These are phyloP conservation scores for Chlorella vulgaris DNA, from an alignment of 139 green algal species.

Conservation along the genomic window DNA sequence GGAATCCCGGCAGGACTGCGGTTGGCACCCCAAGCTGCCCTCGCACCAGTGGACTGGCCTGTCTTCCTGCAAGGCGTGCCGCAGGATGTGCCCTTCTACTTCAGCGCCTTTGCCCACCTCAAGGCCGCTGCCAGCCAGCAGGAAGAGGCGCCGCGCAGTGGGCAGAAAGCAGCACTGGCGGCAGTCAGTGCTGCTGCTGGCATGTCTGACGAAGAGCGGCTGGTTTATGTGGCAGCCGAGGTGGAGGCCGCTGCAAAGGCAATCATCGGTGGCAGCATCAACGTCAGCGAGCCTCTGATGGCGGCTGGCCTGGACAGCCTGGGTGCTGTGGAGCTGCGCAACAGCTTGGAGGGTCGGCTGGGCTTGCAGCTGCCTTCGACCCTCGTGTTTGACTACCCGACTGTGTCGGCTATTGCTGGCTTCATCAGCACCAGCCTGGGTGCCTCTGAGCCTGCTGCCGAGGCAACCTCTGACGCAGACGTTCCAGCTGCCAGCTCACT, in stretches of 20 bases:
- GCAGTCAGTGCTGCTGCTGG: not conserved
- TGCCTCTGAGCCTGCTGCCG: not conserved
- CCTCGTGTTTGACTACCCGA: conserved; percentile 69
- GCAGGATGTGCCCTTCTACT: conserved; percentile 22
- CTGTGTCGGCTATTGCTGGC: conserved; percentile 42
- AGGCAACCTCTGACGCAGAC: not conserved
- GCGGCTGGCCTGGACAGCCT: conserved; percentile 69
- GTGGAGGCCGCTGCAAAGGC: conserved; percentile 49
- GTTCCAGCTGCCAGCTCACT: not conserved
- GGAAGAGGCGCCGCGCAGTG: not conserved
- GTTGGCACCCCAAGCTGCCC: conserved; percentile 22
- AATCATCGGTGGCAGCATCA: conserved; percentile 49
- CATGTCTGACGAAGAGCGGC: conserved; percentile 20
- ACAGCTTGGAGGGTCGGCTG: conserved; percentile 45
- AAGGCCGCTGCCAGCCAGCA: conserved; percentile 48
- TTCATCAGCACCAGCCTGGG: conserved; percentile 9
- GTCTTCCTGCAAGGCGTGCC: conserved; percentile 41
- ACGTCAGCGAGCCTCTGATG: conserved; percentile 58
- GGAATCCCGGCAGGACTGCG: not conserved
- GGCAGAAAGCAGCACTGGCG: not conserved
- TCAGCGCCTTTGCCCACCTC: conserved; percentile 35
- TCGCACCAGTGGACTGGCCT: conserved; percentile 42
- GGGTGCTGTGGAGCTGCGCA: conserved; percentile 49
- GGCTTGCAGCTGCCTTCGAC: conserved; percentile 47
- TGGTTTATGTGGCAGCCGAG: conserved; percentile 30